phyloP scores from a whole-genome alignment of 768 basidiomycete species.

The Boletus sp. region DNA sequence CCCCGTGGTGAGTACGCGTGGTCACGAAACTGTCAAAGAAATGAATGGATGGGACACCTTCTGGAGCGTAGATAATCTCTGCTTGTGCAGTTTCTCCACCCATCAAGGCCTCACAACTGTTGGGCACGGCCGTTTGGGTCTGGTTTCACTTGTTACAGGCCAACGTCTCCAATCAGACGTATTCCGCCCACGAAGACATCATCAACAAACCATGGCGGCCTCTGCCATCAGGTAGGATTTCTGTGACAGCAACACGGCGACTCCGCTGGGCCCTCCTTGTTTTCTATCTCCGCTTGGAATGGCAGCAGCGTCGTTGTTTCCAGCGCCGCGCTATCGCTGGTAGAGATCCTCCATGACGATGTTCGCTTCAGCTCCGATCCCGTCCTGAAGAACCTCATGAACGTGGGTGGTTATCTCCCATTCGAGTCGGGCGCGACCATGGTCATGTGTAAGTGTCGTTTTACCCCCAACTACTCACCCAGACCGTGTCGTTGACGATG shows the following conservation, averaged over 20 bases:
- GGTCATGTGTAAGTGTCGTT: constrained; percentile 22
- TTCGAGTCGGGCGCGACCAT: constrained; percentile 37
- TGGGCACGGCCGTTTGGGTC: constrained; percentile 22
- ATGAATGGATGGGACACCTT: background rate
- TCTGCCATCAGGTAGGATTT: constrained; percentile 35
- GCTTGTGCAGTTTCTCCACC: constrained; percentile 4
- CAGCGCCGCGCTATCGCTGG: constrained; percentile 23
- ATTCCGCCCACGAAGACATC: constrained; percentile 29
- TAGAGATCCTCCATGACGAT: constrained; percentile 33
- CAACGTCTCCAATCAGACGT: constrained; percentile 34
- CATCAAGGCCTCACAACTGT: background rate
- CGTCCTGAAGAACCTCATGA: constrained; percentile 32
- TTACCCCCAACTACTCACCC: background rate
- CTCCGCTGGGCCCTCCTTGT: constrained; percentile 35
- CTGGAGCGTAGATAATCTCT: constrained; percentile 7
- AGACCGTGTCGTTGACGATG: background rate
- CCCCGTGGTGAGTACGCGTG: constrained; percentile 29
- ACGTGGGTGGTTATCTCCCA: constrained; percentile 31
- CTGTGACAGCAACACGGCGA: constrained; percentile 13
- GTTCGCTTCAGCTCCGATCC: constrained; percentile 23
- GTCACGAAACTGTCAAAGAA: background rate
- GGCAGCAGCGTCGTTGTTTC: constrained; percentile 18
- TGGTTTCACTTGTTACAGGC: constrained; percentile 35
- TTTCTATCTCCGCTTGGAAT: constrained; percentile 23
- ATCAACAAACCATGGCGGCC: constrained; percentile 39